Percentiles rank a stretch among this genome's conserved stretches.
Evolutionary conservation across 2,329 filamentous ascomycete genomes (phyloP).

Genomic region (Myriosclerotinia scirpicola): DNA sequence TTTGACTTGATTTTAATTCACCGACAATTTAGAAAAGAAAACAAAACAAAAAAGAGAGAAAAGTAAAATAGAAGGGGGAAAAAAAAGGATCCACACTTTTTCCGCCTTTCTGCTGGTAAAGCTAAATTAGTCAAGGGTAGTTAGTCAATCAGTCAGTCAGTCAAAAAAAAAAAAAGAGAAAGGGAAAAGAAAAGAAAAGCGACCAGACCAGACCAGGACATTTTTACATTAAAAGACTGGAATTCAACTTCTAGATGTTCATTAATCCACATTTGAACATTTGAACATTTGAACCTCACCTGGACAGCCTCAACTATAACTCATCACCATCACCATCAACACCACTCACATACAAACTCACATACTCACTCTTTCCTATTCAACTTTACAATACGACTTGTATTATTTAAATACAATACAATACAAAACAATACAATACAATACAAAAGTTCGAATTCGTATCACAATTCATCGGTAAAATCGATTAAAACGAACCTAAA

Average conservation of each 20-base stretch:
- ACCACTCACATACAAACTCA: no score
- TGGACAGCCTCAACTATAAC: no score
- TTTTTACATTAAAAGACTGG: neutral
- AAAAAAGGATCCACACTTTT: neutral
- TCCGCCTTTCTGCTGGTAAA: slow-evolving; percentile 17
- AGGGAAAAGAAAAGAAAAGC: neutral
- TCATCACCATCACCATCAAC: no score
- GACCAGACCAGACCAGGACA: slow-evolving; percentile 3
- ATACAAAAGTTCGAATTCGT: neutral
- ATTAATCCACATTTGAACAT: no score
- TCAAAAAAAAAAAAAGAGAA: neutral
- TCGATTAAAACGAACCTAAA: no score
- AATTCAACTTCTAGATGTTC: slow-evolving; percentile 10
- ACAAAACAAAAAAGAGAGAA: neutral
- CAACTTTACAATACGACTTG: neutral
- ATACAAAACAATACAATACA: neutral
- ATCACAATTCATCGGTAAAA: no score
- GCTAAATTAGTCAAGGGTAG: neutral
- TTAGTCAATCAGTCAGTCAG: neutral
- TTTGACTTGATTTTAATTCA: slow-evolving; percentile 17
- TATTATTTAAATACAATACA: neutral
- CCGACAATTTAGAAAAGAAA: slow-evolving; percentile 7
- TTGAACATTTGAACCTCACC: no score
- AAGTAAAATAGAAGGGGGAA: no score
- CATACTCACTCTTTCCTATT: no score